Evolutionary conservation across 371 early-diverging fungal genomes (phyloP), one percentile per base, ranked within the genome.

Genomic region (Actinomucor elegans): DNA sequence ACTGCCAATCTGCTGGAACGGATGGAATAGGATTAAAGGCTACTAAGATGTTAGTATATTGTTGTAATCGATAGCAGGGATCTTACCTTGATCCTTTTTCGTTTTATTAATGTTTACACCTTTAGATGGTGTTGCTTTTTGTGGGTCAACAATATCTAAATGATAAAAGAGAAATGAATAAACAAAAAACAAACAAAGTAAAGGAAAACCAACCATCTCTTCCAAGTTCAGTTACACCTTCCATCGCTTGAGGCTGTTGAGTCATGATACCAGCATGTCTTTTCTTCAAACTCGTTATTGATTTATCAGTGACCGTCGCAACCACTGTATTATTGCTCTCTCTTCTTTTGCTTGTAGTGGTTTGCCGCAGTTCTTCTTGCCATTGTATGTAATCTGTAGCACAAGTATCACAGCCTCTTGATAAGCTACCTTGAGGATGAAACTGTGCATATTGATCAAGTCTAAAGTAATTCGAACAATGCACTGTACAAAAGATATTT

Each of bases 381-480:
- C 73, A 73, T 41, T 49, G 48, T 3, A 57, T 64, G 43, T 71
- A 71, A 23, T 73, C 63, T 4, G 28, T 40, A 6, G 73, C 69
- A 47, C 79, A 79, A 12, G 36, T 50, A 36, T 75, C 68, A 49
- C 79, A 79, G 4, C 73, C 75, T 28, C 75, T 57, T 23, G 73
- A 70, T 34, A 75, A 54, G 9, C 51, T 29, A 20, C 79, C 79
- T 12, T 42, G 31, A 10, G 64, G 60, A 55, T 79, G 67, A 46
- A 71, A 79, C 31, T 67, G 61, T 3, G 68, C 67, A 33, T 59
- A 38, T 24, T 73, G 73, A 48, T 79, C 72, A 14, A 79, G 48
- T 35, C 75, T 60, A 59, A 79, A 66, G 42, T 73, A 75, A 40
- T 71, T 73, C 10, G 79, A 71, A 36, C 79, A 79, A 48, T 79